These are phyloP conservation scores for Pecoramyces ruminantium DNA, from an alignment of 192 early-diverging fungal genomes.

Conservation along the genomic window DNA sequence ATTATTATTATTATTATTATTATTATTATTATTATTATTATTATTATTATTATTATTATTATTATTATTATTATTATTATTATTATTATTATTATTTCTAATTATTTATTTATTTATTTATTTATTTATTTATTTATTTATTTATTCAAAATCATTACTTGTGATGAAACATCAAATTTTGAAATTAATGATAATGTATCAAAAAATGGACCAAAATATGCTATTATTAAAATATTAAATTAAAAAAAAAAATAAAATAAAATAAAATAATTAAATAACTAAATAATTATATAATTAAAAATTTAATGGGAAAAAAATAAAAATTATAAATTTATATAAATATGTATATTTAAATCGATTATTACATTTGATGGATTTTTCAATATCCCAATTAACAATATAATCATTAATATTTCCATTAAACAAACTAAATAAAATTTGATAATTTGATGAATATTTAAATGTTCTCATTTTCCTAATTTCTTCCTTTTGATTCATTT, in stretches of 20 bases:
- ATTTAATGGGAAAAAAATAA: too few relatives aligned
- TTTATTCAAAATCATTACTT: not conserved
- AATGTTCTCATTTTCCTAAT: conserved; percentile 38
- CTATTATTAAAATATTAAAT: conserved; percentile 4
- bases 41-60: too few relatives aligned
- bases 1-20: too few relatives aligned
- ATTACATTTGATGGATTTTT: conserved; percentile 42
- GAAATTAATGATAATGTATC: conserved; percentile 22
- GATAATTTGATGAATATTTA: conserved; percentile 71
- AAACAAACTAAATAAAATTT: conserved; percentile 71
- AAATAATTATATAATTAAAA: not conserved
- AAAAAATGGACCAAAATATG: conserved; percentile 55
- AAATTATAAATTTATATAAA: too few relatives aligned
- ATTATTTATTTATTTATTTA: too few relatives aligned
- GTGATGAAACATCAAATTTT: not conserved
- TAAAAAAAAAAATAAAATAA: not conserved
- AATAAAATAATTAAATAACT: not conserved
- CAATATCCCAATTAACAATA: conserved; percentile 66
- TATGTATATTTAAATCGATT: too few relatives aligned
- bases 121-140: too few relatives aligned
- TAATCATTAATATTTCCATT: conserved; percentile 60
- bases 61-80: too few relatives aligned
- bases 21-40: too few relatives aligned
- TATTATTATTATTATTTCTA: too few relatives aligned
- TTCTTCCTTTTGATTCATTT: conserved; percentile 1